Conservation (phyloP, 2,329 filamentous ascomycete genomes). For the Dryadomyces quercivorus region DNA sequence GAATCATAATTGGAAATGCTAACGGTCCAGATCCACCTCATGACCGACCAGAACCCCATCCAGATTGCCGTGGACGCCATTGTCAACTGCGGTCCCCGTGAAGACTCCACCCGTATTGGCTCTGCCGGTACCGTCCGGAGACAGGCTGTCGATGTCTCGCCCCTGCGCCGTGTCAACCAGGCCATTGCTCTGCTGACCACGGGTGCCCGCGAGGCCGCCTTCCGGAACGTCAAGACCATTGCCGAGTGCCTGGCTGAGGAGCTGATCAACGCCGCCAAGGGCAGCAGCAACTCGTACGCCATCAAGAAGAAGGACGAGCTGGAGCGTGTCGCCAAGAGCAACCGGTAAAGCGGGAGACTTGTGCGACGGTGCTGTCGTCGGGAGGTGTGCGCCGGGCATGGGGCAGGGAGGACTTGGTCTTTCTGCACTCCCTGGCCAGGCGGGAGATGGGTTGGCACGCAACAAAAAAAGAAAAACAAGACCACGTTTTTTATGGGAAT, state of each 20-base stretch:
- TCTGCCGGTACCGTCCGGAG: slow-evolving; percentile 98
- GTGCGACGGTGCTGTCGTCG: not conserved
- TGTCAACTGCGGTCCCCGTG: slow-evolving; percentile 99
- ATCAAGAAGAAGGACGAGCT: slow-evolving; percentile 99
- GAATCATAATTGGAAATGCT: no score
- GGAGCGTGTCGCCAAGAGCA: slow-evolving; percentile 99
- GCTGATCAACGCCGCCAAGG: slow-evolving; percentile 99
- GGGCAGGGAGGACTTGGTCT: not conserved
- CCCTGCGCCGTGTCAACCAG: slow-evolving; percentile 99
- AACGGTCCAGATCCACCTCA: slow-evolving; percentile 78
- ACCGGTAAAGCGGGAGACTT: slow-evolving; percentile 65
- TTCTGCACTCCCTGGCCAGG: not conserved
- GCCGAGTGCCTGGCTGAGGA: slow-evolving; percentile 99
- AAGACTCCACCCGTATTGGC: slow-evolving; percentile 99
- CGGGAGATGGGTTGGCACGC: slow-evolving; percentile 1
- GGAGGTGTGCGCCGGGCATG: not conserved
- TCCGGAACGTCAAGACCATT: slow-evolving; percentile 99
- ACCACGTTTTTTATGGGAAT: slow-evolving; percentile 10
- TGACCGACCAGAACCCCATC: slow-evolving; percentile 99
- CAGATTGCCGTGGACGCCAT: slow-evolving; percentile 99
- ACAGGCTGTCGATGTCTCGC: slow-evolving; percentile 99
- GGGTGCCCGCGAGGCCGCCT: slow-evolving; percentile 94
- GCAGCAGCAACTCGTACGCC: slow-evolving; percentile 99
- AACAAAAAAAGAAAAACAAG: not conserved
- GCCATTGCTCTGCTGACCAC: slow-evolving; percentile 98